Percentiles rank a stretch among this genome's conserved stretches.
Conservation (phyloP, 495 filamentous ascomycete species). For the Rusavskia elegans region DNA sequence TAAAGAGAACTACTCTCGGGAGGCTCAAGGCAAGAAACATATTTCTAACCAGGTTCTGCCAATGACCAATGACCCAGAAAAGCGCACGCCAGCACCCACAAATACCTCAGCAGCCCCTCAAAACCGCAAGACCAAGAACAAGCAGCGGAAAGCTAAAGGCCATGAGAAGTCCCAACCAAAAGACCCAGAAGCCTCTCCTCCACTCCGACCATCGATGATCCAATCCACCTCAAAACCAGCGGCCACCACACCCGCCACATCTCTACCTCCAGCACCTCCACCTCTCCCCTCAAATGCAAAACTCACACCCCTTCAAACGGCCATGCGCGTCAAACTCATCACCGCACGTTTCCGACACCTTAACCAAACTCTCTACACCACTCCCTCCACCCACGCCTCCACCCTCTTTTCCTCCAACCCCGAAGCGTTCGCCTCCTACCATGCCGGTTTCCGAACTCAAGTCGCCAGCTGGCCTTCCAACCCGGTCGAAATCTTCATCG, state of each 20-base stretch:
- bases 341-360: conserved; percentile 93
- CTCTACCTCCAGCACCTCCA: conserved; percentile 15
- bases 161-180: conserved; percentile 2
- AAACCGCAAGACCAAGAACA: conserved; percentile 3
- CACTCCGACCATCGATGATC: not conserved
- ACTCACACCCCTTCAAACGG: conserved; percentile 79
- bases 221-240: not conserved
- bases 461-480: conserved; percentile 93
- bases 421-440: conserved; percentile 86
- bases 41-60: not conserved
- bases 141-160: conserved; percentile 5
- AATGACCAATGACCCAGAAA: not conserved
- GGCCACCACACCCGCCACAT: not conserved
- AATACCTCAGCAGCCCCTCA: not conserved
- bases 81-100: not conserved
- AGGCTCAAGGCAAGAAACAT: not conserved
- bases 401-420: conserved; percentile 64
- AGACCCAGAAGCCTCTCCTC: not conserved
- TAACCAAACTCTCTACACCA: conserved; percentile 91
- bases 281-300: conserved; percentile 23
- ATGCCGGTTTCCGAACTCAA: conserved; percentile 85
- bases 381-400: conserved; percentile 63
- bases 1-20: not conserved
- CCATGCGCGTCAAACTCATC: conserved; percentile 84
- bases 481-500: conserved; percentile 72